Evolutionary conservation across 2,329 filamentous ascomycete species (phyloP), one percentile per base, ranked within the genome.

Genomic region (Diaporthe caulivora): DNA sequence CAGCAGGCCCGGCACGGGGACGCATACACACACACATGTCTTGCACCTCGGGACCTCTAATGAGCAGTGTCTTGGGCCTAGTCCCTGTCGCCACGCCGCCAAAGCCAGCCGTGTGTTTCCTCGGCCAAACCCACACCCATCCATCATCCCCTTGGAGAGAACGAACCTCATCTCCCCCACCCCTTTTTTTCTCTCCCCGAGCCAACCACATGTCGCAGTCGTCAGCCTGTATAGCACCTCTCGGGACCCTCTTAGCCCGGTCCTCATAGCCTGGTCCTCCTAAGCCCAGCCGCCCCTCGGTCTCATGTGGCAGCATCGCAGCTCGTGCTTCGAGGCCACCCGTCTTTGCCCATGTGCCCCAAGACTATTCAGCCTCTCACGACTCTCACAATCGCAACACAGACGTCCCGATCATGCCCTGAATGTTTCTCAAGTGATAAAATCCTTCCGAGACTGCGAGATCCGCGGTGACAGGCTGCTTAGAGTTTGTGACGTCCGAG

Each of bases 241-340:
- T 34, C 8, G 26, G 34, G 49, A 13, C 17, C 21, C 15, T 18
- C 18, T 47, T 26, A 31, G n/a, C n/a, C n/a, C n/a, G n/a, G n/a
- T n/a, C n/a, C n/a, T n/a, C n/a, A n/a, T 34, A 34, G 58, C 58
- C 60, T 2, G 42, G 42, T 31, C 42, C 42, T 47, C 42, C 29
- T 31, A 15, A 49, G 42, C 21, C 44, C 44, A 65, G 44, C 21
- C 60, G 44, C 44, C 60, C 60, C n/a, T 51, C 44, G 21, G 60
- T 60, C 68, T 60, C 68, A 71, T 71, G 44, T 71, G 68, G 57
- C 44, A 71, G 31, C 54, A 49, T 70, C 34, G 17, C 40, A 34
- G 44, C 18, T 65, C 44, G 21, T 65, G 60, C 44, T 34, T 37
- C 18, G 37, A 44, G 44, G 37, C 29, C 29, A 21, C 29, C 60